These are phyloP conservation scores for Boechera retrofracta DNA, from an alignment of 345 rosid species.

Conservation along the genomic window DNA sequence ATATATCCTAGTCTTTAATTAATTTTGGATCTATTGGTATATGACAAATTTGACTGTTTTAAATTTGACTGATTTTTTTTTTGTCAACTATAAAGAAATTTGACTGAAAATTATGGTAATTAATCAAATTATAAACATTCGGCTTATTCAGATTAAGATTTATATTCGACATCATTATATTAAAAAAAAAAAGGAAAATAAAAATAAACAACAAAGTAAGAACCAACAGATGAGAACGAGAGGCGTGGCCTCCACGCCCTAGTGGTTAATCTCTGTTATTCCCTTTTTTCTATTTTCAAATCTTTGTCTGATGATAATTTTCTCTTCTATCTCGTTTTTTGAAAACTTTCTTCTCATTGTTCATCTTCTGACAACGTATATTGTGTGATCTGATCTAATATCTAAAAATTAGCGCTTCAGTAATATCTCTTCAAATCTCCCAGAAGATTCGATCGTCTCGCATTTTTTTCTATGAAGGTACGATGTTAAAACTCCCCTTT, in stretches of 20 bases:
- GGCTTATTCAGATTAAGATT: not conserved
- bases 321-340: not conserved
- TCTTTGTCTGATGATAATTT: conserved; percentile 11
- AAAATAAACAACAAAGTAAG: not conserved
- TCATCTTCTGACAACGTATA: not conserved
- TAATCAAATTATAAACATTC: not conserved
- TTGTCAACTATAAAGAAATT: not conserved
- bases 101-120: not conserved
- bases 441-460: conserved; percentile 3
- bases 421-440: conserved; percentile 21
- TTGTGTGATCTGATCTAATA: conserved; percentile 1
- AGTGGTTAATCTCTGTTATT: conserved; percentile 2
- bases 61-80: not conserved
- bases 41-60: not conserved
- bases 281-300: conserved; percentile 15
- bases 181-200: not conserved
- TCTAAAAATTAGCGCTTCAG: conserved; percentile 5
- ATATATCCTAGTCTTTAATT: no score
- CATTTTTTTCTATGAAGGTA: conserved; percentile 36
- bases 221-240: conserved; percentile 24
- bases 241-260: conserved; percentile 44
- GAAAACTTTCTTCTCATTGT: conserved; percentile 10
- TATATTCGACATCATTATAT: not conserved
- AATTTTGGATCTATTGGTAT: no score
- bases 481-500: not conserved